Evolutionary conservation across 2,329 filamentous ascomycete species (phyloP).

Genomic region (Clarireedia sp.): DNA sequence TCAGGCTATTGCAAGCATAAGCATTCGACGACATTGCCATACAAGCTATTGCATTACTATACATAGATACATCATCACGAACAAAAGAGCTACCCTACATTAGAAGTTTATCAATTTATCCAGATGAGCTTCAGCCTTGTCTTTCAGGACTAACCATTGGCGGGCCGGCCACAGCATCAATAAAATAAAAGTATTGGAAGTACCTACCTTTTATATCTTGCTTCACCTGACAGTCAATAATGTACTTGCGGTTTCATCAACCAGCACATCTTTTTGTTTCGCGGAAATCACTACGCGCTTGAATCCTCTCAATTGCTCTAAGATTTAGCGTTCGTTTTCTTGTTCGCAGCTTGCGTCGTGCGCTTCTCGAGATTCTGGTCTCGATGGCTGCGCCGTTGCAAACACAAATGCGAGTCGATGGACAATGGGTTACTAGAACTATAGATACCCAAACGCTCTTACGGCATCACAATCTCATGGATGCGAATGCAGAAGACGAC

Average conservation of each 20-base stretch:
- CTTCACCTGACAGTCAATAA: not conserved
- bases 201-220: too few species aligned
- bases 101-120: not conserved
- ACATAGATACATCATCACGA: not conserved
- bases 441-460: constrained; percentile 36
- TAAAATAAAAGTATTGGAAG: not conserved
- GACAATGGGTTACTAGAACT: constrained; percentile 30
- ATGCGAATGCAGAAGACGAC: constrained; percentile 29
- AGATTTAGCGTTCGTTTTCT: too few species aligned
- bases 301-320: not conserved
- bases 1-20: too few species aligned
- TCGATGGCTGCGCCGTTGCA: constrained; percentile 23
- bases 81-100: not conserved
- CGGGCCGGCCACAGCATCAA: not conserved
- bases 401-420: constrained; percentile 27
- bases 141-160: not conserved
- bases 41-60: too few species aligned
- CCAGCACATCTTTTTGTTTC: not conserved
- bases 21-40: too few species aligned
- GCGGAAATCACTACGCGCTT: not conserved
- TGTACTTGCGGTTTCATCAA: not conserved
- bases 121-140: not conserved
- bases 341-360: not conserved
- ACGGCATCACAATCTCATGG: constrained; percentile 28
- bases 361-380: not conserved